Conservation (phyloP, 1,139 yeast genomes). For the Wickerhamiella infanticola region DNA sequence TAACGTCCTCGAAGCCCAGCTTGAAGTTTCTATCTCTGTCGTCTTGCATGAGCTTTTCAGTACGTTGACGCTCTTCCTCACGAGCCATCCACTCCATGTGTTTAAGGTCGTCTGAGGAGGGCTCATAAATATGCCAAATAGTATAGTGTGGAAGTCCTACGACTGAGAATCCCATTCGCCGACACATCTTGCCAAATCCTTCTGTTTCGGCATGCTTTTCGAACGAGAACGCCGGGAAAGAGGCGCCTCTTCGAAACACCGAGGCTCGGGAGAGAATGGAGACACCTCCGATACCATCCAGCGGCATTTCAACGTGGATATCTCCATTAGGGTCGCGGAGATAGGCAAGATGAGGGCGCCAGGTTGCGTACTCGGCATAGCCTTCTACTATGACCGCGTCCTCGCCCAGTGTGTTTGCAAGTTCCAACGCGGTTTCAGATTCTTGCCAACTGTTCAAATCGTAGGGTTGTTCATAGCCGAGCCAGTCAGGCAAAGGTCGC, state of each 20-base stretch:
- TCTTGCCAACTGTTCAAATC: conserved; percentile 89
- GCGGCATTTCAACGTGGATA: conserved; percentile 70
- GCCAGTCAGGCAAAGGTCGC: conserved; percentile 85
- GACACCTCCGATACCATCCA: conserved; percentile 88
- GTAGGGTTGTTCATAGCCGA: conserved; percentile 79
- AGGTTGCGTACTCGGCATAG: conserved; percentile 79
- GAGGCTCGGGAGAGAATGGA: conserved; percentile 66
- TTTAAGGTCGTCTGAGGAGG: conserved; percentile 69
- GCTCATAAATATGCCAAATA: conserved; percentile 87
- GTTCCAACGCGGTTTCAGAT: conserved; percentile 63
- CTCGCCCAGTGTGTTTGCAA: conserved; percentile 64
- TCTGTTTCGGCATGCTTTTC: conserved; percentile 89
- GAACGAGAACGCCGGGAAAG: conserved; percentile 82
- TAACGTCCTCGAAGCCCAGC: conserved; percentile 61
- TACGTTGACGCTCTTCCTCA: conserved; percentile 62
- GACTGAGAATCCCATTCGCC: conserved; percentile 67
- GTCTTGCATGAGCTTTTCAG: conserved; percentile 49
- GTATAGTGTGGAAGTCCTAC: conserved; percentile 81
- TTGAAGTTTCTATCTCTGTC: conserved; percentile 64
- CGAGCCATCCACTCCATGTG: conserved; percentile 97
- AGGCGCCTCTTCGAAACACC: conserved; percentile 67
- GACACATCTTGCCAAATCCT: conserved; percentile 77
- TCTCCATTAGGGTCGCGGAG: conserved; percentile 77
- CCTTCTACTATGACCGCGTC: conserved; percentile 89
- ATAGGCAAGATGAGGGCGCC: conserved; percentile 86